Evolutionary conservation across 2,329 filamentous ascomycete genomes (phyloP), one percentile per base, ranked within the genome.

Genomic region (Samsoniella hepiali): DNA sequence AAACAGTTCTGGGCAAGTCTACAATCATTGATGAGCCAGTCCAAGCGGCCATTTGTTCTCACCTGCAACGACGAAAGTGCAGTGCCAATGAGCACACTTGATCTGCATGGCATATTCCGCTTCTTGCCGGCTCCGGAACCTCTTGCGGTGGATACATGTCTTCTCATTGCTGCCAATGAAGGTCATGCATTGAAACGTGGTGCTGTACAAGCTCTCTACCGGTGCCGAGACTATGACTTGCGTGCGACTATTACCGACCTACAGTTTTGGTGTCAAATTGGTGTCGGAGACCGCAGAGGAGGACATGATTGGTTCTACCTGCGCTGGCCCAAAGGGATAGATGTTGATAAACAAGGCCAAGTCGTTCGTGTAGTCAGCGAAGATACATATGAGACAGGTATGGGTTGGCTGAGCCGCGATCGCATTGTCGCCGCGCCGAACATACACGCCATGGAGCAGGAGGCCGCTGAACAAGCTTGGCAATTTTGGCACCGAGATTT

Each of bases 231-330:
- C 2, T 77, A 82, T 34, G 95, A 99, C 72, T 78, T 99, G 13
- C 88, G 95, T 62, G 91, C 89, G 29, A 88, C 89, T 2, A 86
- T 99, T 56, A 88, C 84, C 63, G 93, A 98, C 65, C 82, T 99
- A 34, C 89, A 96, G 72, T 95, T 96, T 72, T 99, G 94, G 94
- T 99, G 96, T 73, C 95, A 99, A 73, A 93, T 98, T 76, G 92
- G 90, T 0, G 87, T 99, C 10, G 96, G 95, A 5, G 95, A 97
- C 72, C 82, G 86, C n/a, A 90, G 90, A 68, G 90, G 91, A 27
- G 94, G 95, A 0, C 84, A 96, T 51, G 91, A 94, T 69, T 99
- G 96, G 94, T 91, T 96, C 69, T 88, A 90, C 68, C 86, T 89
- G 55, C 84, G 89, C 63, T 94, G 88, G 87, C 90, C 91, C 9